These are phyloP conservation scores for Pilatotrama ljubarskyi DNA, from an alignment of 768 basidiomycete genomes.

Conservation along the genomic window DNA sequence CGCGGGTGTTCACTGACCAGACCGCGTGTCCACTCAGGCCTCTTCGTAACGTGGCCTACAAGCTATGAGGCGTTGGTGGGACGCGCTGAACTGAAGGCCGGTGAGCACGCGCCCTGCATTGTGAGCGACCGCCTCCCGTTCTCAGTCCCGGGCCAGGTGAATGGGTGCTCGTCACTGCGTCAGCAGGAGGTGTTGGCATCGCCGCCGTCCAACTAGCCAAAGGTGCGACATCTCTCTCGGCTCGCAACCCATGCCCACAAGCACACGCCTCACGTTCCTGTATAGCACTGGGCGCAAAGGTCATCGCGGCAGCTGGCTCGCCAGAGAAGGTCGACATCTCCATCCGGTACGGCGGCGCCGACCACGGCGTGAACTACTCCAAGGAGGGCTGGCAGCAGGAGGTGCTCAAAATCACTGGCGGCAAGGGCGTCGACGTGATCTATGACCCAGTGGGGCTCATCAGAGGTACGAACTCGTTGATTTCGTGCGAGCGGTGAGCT, in stretches of 20 bases:
- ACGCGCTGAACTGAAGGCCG: constrained; percentile 75
- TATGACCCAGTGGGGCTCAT: constrained; percentile 88
- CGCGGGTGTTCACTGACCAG: neutral
- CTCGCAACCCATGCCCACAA: neutral
- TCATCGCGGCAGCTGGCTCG: constrained; percentile 91
- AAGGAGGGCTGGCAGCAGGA: constrained; percentile 85
- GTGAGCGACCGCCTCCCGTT: neutral
- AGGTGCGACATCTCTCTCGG: constrained; percentile 44
- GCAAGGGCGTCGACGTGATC: constrained; percentile 83
- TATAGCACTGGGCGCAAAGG: constrained; percentile 83
- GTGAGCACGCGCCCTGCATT: constrained; percentile 37
- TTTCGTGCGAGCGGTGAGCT: neutral
- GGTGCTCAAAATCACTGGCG: constrained; percentile 78
- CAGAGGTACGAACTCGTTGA: constrained; percentile 42
- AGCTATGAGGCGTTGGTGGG: constrained; percentile 90
- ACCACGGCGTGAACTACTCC: constrained; percentile 79
- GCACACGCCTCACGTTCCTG: neutral
- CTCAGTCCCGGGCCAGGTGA: constrained; percentile 54
- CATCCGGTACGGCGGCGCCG: constrained; percentile 76
- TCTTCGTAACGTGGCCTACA: constrained; percentile 91
- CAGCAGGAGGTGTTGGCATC: constrained; percentile 95
- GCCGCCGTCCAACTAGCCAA: constrained; percentile 93
- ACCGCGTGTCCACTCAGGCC: constrained; percentile 42
- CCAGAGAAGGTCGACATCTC: constrained; percentile 78
- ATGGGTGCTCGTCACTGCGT: constrained; percentile 90